Conservation (phyloP, 2,329 filamentous ascomycete species). For the Didymella keratinophila region DNA sequence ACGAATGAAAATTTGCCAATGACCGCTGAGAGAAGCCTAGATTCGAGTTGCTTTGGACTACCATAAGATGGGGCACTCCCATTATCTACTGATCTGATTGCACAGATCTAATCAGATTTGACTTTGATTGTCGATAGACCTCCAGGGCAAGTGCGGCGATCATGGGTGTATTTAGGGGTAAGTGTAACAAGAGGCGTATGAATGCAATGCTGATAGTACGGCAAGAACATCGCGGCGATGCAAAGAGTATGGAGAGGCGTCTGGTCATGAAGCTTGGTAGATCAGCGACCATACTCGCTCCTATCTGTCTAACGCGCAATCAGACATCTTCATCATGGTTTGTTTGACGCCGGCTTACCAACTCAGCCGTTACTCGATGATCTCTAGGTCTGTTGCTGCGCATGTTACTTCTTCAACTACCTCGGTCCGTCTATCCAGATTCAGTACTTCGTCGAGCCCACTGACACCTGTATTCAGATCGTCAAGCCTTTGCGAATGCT, state of each 20-base stretch:
- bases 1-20: background rate
- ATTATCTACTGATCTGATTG: background rate
- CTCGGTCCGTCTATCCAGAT: slow-evolving; percentile 24
- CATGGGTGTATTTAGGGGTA: background rate
- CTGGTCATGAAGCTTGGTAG: slow-evolving; percentile 15
- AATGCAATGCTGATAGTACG: background rate
- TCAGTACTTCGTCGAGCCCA: background rate
- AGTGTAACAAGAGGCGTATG: background rate
- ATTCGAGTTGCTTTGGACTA: background rate
- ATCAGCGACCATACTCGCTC: background rate
- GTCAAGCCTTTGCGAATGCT: slow-evolving; percentile 9
- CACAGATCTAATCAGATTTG: background rate
- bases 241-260: slow-evolving; percentile 3
- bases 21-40: background rate
- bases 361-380: background rate
- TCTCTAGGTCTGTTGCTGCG: slow-evolving; percentile 31
- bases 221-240: slow-evolving; percentile 33
- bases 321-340: slow-evolving; percentile 11
- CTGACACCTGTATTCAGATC: background rate
- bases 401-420: slow-evolving; percentile 41
- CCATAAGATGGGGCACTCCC: background rate
- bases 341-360: too few relatives aligned
- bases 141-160: too few relatives aligned
- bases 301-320: background rate
- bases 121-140: too few relatives aligned